These are phyloP conservation scores for Oryza meridionalis DNA, from an alignment of 176 grass and related monocot genomes.

Conservation along the genomic window DNA sequence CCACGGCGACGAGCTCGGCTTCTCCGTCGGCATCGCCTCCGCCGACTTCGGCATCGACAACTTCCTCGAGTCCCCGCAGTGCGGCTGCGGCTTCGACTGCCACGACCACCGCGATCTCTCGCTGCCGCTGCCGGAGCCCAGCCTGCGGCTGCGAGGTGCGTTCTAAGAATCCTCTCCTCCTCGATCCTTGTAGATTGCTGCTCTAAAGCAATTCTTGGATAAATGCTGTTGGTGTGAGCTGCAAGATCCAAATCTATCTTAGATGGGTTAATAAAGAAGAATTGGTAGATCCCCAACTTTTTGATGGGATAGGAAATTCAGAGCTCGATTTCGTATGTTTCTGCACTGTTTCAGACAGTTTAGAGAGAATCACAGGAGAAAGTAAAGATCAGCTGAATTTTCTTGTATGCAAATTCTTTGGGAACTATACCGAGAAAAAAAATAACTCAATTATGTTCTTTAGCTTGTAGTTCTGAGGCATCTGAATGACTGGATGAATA, in stretches of 20 bases:
- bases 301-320: slow-evolving; percentile 41
- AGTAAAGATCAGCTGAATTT: not conserved
- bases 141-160: slow-evolving; percentile 56
- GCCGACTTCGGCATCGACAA: slow-evolving; percentile 82
- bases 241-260: not conserved
- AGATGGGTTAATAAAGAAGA: slow-evolving; percentile 35
- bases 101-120: not conserved
- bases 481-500: not conserved
- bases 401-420: not conserved
- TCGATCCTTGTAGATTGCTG: not conserved
- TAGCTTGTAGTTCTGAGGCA: not conserved
- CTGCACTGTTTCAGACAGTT: slow-evolving; percentile 39
- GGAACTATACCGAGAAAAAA: not conserved
- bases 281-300: slow-evolving; percentile 30
- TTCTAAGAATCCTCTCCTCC: slow-evolving; percentile 37
- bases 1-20: slow-evolving; percentile 60
- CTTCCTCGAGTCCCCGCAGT: slow-evolving; percentile 77
- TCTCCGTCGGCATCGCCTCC: slow-evolving; percentile 92
- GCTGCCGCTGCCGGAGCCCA: not conserved
- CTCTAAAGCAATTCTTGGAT: not conserved
- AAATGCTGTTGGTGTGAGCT: slow-evolving; percentile 19
- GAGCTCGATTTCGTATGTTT: slow-evolving; percentile 25
- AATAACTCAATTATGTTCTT: not conserved
- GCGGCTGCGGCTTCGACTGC: slow-evolving; percentile 93
- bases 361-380: slow-evolving; percentile 6